A percentile compares a stretch with the other conserved stretches of the same genome.
These are phyloP conservation scores for Leccinum huronense DNA, from an alignment of 1,284 basidiomycete genomes.

Conservation along the genomic window DNA sequence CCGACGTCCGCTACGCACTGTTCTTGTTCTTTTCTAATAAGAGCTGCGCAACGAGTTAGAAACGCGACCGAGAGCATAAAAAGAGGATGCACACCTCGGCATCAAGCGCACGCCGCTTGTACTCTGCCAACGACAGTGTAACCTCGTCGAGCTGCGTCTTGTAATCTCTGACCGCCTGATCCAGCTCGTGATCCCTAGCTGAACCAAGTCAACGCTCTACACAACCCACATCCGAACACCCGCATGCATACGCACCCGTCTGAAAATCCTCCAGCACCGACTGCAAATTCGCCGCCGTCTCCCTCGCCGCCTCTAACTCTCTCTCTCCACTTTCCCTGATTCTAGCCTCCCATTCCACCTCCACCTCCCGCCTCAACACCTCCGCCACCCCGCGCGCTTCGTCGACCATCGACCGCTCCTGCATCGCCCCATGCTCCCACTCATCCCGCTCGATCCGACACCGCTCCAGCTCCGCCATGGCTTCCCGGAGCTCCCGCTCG, in stretches of 20 bases:
- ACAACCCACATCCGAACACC: not conserved
- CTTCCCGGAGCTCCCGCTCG: conserved; percentile 80
- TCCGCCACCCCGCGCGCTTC: conserved; percentile 59
- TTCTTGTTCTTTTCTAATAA: conserved; percentile 73
- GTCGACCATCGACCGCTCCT: conserved; percentile 73
- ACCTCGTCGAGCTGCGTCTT: conserved; percentile 71
- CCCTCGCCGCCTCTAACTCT: conserved; percentile 67
- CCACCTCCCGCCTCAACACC: conserved; percentile 62
- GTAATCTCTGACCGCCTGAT: conserved; percentile 78
- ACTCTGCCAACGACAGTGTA: conserved; percentile 78
- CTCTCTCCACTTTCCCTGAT: conserved; percentile 53
- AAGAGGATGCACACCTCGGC: conserved; percentile 68
- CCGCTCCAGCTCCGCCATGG: conserved; percentile 80
- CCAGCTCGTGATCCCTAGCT: conserved; percentile 71
- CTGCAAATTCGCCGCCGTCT: conserved; percentile 83
- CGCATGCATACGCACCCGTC: conserved; percentile 54
- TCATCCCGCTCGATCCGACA: conserved; percentile 84
- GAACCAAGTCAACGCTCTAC: conserved; percentile 18
- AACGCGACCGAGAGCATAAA: not conserved
- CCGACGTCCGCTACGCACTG: conserved; percentile 62
- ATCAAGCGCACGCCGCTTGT: conserved; percentile 78
- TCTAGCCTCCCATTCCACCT: conserved; percentile 58
- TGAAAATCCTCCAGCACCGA: conserved; percentile 96
- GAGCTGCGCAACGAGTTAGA: conserved; percentile 41
- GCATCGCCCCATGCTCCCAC: conserved; percentile 77